Percentiles rank a stretch among this genome's conserved stretches.
Evolutionary conservation across 2,329 filamentous ascomycete genomes (phyloP).

Genomic region (Colletotrichum noveboracense): DNA sequence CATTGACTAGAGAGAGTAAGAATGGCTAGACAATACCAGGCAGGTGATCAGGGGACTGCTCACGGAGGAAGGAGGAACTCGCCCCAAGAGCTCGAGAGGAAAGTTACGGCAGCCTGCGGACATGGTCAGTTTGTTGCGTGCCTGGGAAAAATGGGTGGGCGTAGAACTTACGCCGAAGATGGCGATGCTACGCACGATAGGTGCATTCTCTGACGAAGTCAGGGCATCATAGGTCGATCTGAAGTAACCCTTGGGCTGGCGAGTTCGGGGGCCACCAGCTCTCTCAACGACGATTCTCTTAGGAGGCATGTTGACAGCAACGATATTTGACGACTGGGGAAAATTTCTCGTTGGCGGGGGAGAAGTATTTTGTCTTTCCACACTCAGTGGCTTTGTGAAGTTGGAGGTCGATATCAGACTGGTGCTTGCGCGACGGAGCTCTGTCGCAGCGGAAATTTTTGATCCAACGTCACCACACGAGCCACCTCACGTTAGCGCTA

Average conservation of each 20-base stretch:
- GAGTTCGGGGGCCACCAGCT: constrained; percentile 43
- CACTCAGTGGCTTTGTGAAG: neutral
- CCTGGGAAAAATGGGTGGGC: neutral
- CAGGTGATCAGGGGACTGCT: constrained; percentile 28
- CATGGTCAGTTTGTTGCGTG: constrained; percentile 5
- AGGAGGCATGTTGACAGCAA: constrained; percentile 60
- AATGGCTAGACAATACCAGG: neutral
- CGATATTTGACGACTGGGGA: neutral
- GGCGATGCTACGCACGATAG: constrained; percentile 70
- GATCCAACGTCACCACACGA: neutral
- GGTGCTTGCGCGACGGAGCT: neutral
- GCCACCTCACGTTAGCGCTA: neutral
- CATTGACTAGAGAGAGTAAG: constrained; percentile 8
- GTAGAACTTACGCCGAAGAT: constrained; percentile 67
- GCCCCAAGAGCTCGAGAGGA: constrained; percentile 71
- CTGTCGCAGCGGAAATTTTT: constrained; percentile 8
- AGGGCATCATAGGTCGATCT: constrained; percentile 65
- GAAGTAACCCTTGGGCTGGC: constrained; percentile 58
- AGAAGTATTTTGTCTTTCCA: neutral
- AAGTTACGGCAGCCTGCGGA: constrained; percentile 64
- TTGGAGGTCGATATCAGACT: neutral
- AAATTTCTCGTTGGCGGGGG: neutral
- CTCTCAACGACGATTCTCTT: constrained; percentile 63
- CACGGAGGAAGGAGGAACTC: constrained; percentile 72
- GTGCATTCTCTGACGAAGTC: constrained; percentile 71